Evolutionary conservation across 75 land plant species (phyloP), one percentile per base, ranked within the genome.

Genomic region (Pinus tabuliformis): DNA sequence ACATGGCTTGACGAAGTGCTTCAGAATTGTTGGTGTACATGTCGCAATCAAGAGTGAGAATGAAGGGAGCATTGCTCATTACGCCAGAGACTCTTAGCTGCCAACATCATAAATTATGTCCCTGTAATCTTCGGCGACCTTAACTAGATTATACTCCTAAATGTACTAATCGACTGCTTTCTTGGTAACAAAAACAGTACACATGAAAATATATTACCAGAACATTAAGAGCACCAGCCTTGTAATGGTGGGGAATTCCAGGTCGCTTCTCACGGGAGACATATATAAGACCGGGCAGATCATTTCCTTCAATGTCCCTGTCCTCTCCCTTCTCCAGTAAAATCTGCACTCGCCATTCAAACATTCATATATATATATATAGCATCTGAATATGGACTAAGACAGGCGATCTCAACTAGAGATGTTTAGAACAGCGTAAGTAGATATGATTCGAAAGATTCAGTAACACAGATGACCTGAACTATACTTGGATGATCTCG

Each of bases 141-240:
- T 9, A 9, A 49, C 12, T 6, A 6, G 8, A 45, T 9, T 49
- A 1, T 49, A 49, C 7, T 2, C 7, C 20, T 75, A 33, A 20
- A 58, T 13, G 1, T 33, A 42, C 0, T 11, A 24, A n/a, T 62
- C 1, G 12, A 13, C 21, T 21, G 18, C 21, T 4, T 62, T 1
- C 24, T 3, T 14, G 17, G 13, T 21, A 26, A 61, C 13, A 1
- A 60, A 22, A 22, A n/a, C 30, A 11, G 33, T 1, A 45, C 8
- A 45, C 52, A 45, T 45, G 52, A 0, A 45, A 45, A 28, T 26
- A 57, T 4, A 33, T 65, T 83, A 91, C 90, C 85, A 92, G 58
- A 2, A 92, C 82, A 78, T 92, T 91, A 87, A 91, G 79, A 14
- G 94, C 89, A 62, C 94, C 94, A 49, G 91, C 94, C 79, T 91